These are phyloP conservation scores for Neospermospora avenae DNA, from an alignment of 2,329 filamentous ascomycete genomes.

Conservation along the genomic window DNA sequence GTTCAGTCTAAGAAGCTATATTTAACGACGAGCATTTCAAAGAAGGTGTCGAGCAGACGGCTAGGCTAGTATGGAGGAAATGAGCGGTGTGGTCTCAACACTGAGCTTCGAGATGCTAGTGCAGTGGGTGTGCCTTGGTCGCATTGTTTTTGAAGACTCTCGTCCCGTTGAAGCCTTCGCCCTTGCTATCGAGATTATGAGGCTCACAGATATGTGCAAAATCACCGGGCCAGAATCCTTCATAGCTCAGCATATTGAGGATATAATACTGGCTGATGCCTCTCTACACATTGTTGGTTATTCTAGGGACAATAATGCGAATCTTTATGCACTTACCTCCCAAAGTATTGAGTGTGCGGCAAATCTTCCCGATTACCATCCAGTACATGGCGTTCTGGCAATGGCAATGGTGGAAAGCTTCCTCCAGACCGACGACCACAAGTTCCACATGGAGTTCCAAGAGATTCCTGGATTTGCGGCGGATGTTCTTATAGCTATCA, in stretches of 20 bases:
- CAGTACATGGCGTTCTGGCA: background rate
- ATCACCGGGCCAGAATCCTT: background rate
- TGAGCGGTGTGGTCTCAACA: slow-evolving; percentile 19
- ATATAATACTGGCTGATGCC: background rate
- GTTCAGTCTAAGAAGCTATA: too few relatives aligned
- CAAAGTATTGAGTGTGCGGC: background rate
- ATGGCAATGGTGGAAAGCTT: background rate
- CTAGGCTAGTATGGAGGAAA: slow-evolving; percentile 18
- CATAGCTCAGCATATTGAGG: background rate
- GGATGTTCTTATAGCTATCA: background rate
- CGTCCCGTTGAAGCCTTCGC: background rate
- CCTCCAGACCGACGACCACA: background rate
- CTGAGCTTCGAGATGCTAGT: slow-evolving; percentile 19
- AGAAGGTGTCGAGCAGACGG: slow-evolving; percentile 17
- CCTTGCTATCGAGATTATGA: background rate
- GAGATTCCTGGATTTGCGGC: background rate
- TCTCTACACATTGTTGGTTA: background rate
- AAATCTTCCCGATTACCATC: background rate
- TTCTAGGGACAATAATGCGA: background rate
- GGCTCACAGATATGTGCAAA: background rate
- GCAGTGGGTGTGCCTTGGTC: slow-evolving; percentile 17
- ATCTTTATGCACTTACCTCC: background rate
- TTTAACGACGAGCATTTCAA: slow-evolving; percentile 18
- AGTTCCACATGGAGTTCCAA: background rate
- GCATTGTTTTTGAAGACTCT: slow-evolving; percentile 1